Percentiles rank a stretch among this genome's conserved stretches.
phyloP scores from a whole-genome alignment of 495 filamentous ascomycete genomes.

The Penicillium parvum region DNA sequence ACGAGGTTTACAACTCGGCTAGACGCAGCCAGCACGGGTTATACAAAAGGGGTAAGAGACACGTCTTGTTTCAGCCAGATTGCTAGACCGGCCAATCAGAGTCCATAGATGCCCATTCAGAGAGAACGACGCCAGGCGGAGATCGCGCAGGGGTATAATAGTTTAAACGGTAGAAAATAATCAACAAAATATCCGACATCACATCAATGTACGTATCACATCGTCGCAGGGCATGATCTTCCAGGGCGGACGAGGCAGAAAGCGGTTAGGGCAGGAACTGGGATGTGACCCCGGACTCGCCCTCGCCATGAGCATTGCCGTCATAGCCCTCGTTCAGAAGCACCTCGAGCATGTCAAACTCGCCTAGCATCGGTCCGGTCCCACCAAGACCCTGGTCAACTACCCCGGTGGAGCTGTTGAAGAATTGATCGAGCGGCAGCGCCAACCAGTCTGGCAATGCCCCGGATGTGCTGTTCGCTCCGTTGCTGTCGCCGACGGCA shows the following conservation, averaged over 20 bases:
- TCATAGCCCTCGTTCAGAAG: conserved; percentile 45
- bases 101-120: background rate
- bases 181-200: background rate
- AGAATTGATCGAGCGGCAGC: conserved; percentile 48
- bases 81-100: conserved; percentile 9
- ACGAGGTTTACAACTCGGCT: no score
- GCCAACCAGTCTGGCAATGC: conserved; percentile 44
- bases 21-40: no score
- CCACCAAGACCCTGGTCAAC: conserved; percentile 48
- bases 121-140: conserved; percentile 11
- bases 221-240: background rate
- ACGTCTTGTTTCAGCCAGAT: conserved; percentile 18
- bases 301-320: conserved; percentile 26
- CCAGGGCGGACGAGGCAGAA: background rate
- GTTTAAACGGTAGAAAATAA: conserved; percentile 10
- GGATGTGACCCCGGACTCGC: conserved; percentile 17
- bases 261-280: conserved; percentile 17
- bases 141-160: conserved; percentile 23
- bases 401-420: conserved; percentile 44
- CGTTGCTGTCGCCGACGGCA: conserved; percentile 26
- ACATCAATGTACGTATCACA: conserved; percentile 11
- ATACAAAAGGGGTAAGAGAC: conserved; percentile 4
- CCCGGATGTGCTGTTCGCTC: conserved; percentile 24
- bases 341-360: conserved; percentile 47
- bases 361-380: conserved; percentile 45